A percentile compares a stretch with the other conserved stretches of the same genome.
phyloP scores from a whole-genome alignment of 805 yeast species.

The Wickerhamomyces silvicola region DNA sequence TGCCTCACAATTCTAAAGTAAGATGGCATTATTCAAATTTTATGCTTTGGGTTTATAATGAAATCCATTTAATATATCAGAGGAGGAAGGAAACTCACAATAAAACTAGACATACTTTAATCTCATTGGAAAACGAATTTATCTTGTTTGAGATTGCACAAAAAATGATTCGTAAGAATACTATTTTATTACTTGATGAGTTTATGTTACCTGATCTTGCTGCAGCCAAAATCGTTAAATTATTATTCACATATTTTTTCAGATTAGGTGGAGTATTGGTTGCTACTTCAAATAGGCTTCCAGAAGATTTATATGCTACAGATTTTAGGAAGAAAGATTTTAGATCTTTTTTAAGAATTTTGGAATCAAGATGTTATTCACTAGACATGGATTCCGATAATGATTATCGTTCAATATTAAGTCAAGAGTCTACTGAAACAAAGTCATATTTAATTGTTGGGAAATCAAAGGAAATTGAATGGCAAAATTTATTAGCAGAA shows the following conservation, averaged over 20 bases:
- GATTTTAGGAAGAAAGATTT: conserved; percentile 56
- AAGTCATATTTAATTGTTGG: conserved; percentile 36
- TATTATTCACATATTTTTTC: conserved; percentile 61
- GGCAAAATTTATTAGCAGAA: not conserved
- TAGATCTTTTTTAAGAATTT: conserved; percentile 46
- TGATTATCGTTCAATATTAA: conserved; percentile 44
- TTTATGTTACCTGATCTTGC: conserved; percentile 76
- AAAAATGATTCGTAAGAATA: conserved; percentile 49
- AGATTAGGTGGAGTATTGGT: conserved; percentile 69
- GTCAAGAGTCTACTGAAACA: conserved; percentile 6
- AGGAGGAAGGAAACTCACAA: conserved; percentile 32
- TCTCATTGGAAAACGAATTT: conserved; percentile 52
- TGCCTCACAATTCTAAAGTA: conserved; percentile 58
- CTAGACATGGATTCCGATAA: conserved; percentile 53
- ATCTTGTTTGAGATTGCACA: conserved; percentile 62
- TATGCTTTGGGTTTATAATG: conserved; percentile 59
- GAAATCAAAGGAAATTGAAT: not conserved
- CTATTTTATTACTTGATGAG: conserved; percentile 61
- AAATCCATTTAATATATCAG: conserved; percentile 50
- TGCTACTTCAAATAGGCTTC: conserved; percentile 67
- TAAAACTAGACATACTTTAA: conserved; percentile 17
- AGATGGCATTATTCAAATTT: conserved; percentile 70
- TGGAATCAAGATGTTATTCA: conserved; percentile 52
- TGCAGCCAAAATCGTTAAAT: conserved; percentile 60
- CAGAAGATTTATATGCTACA: conserved; percentile 64